These are phyloP conservation scores for Seiridium unicorne DNA, from an alignment of 2,329 filamentous ascomycete genomes.

Conservation along the genomic window DNA sequence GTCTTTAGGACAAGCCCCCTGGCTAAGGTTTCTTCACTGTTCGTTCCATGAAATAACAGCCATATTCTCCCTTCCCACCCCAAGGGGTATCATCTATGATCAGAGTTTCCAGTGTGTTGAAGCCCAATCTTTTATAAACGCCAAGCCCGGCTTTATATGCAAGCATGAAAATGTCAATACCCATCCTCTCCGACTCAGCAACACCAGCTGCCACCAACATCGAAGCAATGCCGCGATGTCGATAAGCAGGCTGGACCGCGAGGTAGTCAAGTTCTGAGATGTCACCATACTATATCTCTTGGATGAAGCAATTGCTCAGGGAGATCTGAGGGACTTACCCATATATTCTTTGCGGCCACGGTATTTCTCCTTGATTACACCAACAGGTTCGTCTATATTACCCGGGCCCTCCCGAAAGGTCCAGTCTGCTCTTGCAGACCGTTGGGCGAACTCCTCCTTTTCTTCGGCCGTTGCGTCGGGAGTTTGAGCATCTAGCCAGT, in stretches of 20 bases:
- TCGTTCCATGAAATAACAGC: slow-evolving; percentile 19
- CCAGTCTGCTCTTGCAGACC: slow-evolving; percentile 14
- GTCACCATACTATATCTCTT: neutral
- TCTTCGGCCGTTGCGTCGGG: slow-evolving; percentile 13
- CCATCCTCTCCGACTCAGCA: slow-evolving; percentile 17
- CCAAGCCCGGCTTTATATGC: slow-evolving; percentile 14
- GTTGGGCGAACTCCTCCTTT: slow-evolving; percentile 9
- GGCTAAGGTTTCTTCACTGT: neutral
- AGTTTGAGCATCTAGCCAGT: slow-evolving; percentile 16
- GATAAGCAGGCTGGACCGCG: slow-evolving; percentile 19
- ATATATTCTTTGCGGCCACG: slow-evolving; percentile 13
- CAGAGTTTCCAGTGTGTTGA: slow-evolving; percentile 15
- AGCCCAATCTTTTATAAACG: slow-evolving; percentile 20
- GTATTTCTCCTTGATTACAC: slow-evolving; percentile 10
- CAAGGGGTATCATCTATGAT: slow-evolving; percentile 18
- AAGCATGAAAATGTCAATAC: slow-evolving; percentile 20
- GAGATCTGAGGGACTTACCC: slow-evolving; percentile 6
- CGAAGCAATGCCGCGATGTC: slow-evolving; percentile 19
- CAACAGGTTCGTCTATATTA: slow-evolving; percentile 11
- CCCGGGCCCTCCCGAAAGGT: slow-evolving; percentile 7
- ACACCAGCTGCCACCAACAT: slow-evolving; percentile 18
- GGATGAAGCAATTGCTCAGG: neutral
- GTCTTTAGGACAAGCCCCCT: too few species aligned
- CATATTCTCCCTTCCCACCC: slow-evolving; percentile 19
- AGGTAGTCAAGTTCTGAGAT: slow-evolving; percentile 22